Conservation (phyloP, 148 eudicot species). For the Persicaria tinctoria region DNA sequence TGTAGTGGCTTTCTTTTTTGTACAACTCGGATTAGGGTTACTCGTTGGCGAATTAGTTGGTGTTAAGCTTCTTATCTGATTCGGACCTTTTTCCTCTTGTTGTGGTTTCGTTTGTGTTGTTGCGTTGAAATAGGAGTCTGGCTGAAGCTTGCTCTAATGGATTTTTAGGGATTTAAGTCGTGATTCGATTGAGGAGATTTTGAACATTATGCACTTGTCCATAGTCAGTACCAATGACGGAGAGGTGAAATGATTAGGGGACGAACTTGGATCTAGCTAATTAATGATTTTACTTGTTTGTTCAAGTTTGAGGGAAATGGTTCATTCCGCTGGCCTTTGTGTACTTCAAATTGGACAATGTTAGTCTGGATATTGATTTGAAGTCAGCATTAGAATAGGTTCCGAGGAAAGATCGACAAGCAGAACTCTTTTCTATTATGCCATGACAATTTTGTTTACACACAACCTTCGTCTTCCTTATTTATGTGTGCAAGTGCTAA, state of each 20-base stretch:
- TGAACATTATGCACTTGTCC: not conserved
- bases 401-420: not conserved
- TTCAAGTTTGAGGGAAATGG: not conserved
- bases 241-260: not conserved
- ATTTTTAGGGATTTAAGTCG: not conserved
- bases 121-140: not conserved
- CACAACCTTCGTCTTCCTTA: not conserved
- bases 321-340: not conserved
- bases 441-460: slow-evolving; percentile 1
- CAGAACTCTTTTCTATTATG: not conserved
- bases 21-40: not conserved
- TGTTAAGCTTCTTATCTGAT: not conserved
- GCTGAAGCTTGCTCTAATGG: not conserved
- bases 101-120: not conserved
- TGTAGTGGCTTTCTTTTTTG: not conserved
- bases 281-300: not conserved
- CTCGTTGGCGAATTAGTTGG: not conserved
- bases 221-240: not conserved
- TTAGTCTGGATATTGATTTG: not conserved
- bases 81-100: not conserved
- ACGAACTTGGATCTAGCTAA: not conserved
- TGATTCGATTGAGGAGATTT: not conserved
- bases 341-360: not conserved
- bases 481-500: not conserved
- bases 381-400: not conserved